Percentiles rank a stretch among this genome's conserved stretches.
Conservation (phyloP, 2,329 filamentous ascomycete species). For the Epichloe sp. region DNA sequence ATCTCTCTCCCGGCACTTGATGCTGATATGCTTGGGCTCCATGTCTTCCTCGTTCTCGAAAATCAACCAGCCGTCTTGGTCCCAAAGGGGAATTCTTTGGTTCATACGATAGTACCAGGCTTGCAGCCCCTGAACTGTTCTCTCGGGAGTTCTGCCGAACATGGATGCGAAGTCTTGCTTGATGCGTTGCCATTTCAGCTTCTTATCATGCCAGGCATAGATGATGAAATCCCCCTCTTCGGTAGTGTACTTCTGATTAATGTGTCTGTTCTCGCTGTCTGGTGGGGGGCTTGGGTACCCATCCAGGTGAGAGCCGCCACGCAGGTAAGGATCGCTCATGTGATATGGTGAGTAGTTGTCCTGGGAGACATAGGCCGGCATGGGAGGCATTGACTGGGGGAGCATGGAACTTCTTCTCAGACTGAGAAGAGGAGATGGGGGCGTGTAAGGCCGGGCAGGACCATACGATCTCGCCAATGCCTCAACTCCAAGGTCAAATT, state of each 20-base stretch:
- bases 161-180: conserved; percentile 26
- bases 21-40: conserved; percentile 23
- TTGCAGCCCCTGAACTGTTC: conserved; percentile 28
- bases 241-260: conserved; percentile 30
- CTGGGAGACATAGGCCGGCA: conserved; percentile 11
- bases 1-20: conserved; percentile 27
- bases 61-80: conserved; percentile 26
- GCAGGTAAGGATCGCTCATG: conserved; percentile 13
- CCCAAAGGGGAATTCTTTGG: conserved; percentile 26
- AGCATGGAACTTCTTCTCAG: conserved; percentile 12
- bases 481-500: conserved; percentile 26
- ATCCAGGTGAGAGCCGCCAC: conserved; percentile 11
- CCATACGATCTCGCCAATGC: conserved; percentile 20
- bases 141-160: conserved; percentile 24
- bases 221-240: conserved; percentile 32
- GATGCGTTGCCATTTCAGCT: conserved; percentile 28
- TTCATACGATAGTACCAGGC: conserved; percentile 33
- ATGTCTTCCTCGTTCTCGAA: conserved; percentile 27
- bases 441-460: conserved; percentile 14
- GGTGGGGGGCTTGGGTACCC: conserved; percentile 23
- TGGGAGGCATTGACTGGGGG: conserved; percentile 13
- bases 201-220: conserved; percentile 30
- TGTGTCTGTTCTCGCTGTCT: conserved; percentile 24
- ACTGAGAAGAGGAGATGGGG: conserved; percentile 16
- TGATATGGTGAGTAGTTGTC: conserved; percentile 13